Percentiles rank a stretch among this genome's conserved stretches.
Evolutionary conservation across 2,329 filamentous ascomycete species (phyloP).

Genomic region (Aureobasidium sp.): DNA sequence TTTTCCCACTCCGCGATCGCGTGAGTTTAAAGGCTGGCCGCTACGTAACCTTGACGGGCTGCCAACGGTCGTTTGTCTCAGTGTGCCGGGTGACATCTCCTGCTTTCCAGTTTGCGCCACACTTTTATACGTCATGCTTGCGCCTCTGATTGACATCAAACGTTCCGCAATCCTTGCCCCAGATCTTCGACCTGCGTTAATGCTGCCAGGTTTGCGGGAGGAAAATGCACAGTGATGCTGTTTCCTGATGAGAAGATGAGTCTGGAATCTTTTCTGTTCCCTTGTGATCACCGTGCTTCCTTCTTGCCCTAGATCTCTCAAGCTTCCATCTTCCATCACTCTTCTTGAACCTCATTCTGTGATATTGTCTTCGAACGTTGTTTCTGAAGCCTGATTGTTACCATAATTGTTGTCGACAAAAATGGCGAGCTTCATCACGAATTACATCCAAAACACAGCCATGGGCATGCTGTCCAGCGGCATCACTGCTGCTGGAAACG

Average conservation of each 20-base stretch:
- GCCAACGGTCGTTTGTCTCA: slow-evolving; percentile 6
- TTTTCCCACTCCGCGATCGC: background rate
- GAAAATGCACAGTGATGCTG: slow-evolving; percentile 13
- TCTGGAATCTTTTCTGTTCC: background rate
- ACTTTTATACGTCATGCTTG: slow-evolving; percentile 1
- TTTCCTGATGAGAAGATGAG: background rate
- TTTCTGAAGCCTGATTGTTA: background rate
- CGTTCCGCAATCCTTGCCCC: background rate
- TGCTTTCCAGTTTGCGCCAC: background rate
- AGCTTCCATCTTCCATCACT: background rate
- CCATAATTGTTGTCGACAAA: background rate
- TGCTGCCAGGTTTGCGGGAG: slow-evolving; percentile 15
- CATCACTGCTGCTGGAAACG: slow-evolving; percentile 31
- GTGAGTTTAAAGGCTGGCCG: background rate
- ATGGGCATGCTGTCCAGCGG: slow-evolving; percentile 28
- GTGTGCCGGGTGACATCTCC: slow-evolving; percentile 9
- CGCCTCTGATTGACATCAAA: background rate
- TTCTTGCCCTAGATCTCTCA: background rate
- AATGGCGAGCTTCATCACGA: slow-evolving; percentile 24
- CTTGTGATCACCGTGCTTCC: background rate
- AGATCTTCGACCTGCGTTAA: slow-evolving; percentile 4
- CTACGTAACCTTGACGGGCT: slow-evolving; percentile 11
- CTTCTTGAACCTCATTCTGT: background rate
- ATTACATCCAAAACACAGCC: slow-evolving; percentile 28
- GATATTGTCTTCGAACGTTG: background rate